These are phyloP conservation scores for Lunularia cruciata DNA, from an alignment of 225 moss, liverwort and hornwort genomes.

Conservation along the genomic window DNA sequence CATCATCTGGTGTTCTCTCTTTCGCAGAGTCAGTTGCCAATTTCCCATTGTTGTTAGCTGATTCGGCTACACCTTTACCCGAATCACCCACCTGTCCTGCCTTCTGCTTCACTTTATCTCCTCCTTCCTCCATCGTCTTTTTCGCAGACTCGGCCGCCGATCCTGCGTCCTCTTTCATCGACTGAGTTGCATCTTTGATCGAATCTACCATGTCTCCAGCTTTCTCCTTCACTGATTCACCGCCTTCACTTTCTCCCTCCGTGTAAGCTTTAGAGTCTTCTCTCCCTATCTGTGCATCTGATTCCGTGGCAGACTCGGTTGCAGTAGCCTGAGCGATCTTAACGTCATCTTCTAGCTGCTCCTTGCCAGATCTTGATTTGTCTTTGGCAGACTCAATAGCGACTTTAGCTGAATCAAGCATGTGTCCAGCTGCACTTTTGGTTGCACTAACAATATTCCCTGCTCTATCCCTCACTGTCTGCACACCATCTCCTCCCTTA, in stretches of 20 bases:
- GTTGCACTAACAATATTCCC: too few relatives aligned
- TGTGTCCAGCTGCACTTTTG: too few relatives aligned
- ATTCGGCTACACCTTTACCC: background rate
- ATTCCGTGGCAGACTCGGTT: too few relatives aligned
- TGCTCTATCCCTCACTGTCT: too few relatives aligned
- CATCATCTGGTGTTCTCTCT: background rate
- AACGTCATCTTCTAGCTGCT: background rate
- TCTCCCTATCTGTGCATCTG: too few relatives aligned
- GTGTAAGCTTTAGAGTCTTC: too few relatives aligned
- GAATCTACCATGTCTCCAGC: background rate
- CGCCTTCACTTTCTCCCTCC: too few relatives aligned
- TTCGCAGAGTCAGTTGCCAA: background rate
- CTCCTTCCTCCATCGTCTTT: too few relatives aligned
- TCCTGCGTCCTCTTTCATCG: background rate
- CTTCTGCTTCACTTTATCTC: background rate
- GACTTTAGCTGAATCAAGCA: background rate
- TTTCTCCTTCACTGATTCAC: conserved; percentile 3
- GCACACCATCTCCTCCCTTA: too few relatives aligned
- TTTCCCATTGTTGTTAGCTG: background rate
- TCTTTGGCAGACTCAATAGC: background rate
- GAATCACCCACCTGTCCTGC: background rate
- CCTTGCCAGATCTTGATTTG: background rate
- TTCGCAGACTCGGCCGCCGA: background rate
- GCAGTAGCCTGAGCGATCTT: too few relatives aligned
- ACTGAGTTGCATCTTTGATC: background rate